phyloP scores from a whole-genome alignment of 2,329 filamentous ascomycete species.

The Neofusicoccum parvum region DNA sequence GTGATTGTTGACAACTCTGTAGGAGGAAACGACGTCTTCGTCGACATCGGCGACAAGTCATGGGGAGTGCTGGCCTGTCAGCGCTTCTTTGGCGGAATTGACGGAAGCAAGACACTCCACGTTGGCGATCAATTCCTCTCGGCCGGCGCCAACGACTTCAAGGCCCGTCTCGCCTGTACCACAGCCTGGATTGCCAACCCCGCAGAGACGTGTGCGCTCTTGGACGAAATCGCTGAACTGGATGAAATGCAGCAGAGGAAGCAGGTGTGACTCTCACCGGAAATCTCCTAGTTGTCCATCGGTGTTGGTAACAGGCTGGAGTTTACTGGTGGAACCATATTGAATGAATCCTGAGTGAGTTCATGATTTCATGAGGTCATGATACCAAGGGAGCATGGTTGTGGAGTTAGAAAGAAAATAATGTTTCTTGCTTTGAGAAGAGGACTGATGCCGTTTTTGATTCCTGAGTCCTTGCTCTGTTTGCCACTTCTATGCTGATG shows the following conservation, averaged over 20 bases:
- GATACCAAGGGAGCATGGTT: neutral
- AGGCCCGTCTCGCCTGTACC: slow-evolving; percentile 86
- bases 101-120: slow-evolving; percentile 80
- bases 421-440: neutral
- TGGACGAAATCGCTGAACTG: slow-evolving; percentile 73
- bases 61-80: slow-evolving; percentile 95
- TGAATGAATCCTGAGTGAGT: neutral
- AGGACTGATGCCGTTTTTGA: too few species aligned
- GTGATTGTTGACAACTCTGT: neutral
- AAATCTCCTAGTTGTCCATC: neutral
- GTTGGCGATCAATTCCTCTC: slow-evolving; percentile 96
- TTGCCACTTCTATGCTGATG: too few species aligned
- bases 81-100: slow-evolving; percentile 78
- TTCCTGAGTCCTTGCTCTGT: too few species aligned
- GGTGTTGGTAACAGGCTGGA: neutral
- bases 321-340: neutral
- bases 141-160: slow-evolving; percentile 96
- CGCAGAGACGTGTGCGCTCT: slow-evolving; percentile 80
- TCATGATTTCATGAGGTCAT: slow-evolving; percentile 7
- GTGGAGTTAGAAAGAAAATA: neutral
- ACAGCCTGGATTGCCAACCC: slow-evolving; percentile 98
- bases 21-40: slow-evolving; percentile 93
- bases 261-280: neutral
- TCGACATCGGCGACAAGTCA: slow-evolving; percentile 97
- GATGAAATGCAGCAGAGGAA: slow-evolving; percentile 40